A percentile compares a stretch with the other conserved stretches of the same genome.
phyloP scores from a whole-genome alignment of 371 early-diverging fungal genomes.

The Mortierella polycephala region DNA sequence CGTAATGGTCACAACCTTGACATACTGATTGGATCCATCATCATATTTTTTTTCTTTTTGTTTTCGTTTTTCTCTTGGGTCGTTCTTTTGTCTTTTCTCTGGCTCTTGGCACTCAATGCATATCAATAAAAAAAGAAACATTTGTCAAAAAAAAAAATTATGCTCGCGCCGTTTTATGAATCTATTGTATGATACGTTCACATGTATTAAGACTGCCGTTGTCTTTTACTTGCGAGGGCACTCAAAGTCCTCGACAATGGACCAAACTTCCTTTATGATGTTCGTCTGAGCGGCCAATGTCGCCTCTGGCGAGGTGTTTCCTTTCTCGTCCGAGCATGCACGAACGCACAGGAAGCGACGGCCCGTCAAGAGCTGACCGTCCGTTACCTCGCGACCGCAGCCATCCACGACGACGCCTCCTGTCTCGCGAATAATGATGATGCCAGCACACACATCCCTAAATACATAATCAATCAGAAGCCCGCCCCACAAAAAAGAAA shows the following conservation, averaged over 20 bases:
- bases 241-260: slow-evolving; percentile 47
- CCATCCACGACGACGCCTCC: slow-evolving; percentile 81
- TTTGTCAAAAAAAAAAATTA: no score
- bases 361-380: slow-evolving; percentile 51
- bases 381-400: slow-evolving; percentile 46
- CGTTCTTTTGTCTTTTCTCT: not conserved
- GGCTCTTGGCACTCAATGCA: no score
- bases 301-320: slow-evolving; percentile 38
- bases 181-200: no score
- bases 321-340: slow-evolving; percentile 47
- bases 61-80: not conserved
- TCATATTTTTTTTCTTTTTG: slow-evolving; percentile 9
- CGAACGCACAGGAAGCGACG: slow-evolving; percentile 49
- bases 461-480: slow-evolving; percentile 4
- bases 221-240: slow-evolving; percentile 31
- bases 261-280: slow-evolving; percentile 53
- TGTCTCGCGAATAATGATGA: slow-evolving; percentile 76
- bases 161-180: no score
- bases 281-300: slow-evolving; percentile 33
- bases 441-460: slow-evolving; percentile 89
- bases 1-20: slow-evolving; percentile 47
- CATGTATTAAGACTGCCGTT: not conserved
- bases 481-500: no score
- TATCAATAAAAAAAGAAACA: no score
- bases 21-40: slow-evolving; percentile 46